These are phyloP conservation scores for Trichosporon ovoides DNA, from an alignment of 1,284 basidiomycete genomes.

Conservation along the genomic window DNA sequence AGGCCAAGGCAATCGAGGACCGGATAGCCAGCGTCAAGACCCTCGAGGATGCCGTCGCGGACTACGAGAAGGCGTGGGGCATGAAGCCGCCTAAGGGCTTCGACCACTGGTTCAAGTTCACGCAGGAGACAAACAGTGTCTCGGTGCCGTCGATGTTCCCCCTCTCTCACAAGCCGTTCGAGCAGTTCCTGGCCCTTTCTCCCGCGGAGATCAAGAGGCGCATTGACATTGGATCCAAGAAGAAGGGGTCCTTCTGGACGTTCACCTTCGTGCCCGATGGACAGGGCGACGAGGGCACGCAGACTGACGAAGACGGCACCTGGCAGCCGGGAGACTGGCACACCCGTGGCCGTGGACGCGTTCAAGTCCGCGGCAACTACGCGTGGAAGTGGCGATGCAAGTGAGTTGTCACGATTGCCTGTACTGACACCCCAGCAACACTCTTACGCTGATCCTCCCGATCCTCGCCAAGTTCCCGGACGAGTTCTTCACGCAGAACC, in stretches of 20 bases:
- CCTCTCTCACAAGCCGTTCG: constrained; percentile 32
- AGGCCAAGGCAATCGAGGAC: constrained; percentile 23
- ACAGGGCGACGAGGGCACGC: constrained; percentile 32
- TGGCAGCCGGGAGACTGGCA: constrained; percentile 22
- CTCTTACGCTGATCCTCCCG: constrained; percentile 32
- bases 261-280: constrained; percentile 40
- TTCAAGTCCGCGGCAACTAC: constrained; percentile 24
- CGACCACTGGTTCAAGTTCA: constrained; percentile 39
- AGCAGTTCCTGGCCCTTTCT: constrained; percentile 34
- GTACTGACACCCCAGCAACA: constrained; percentile 28
- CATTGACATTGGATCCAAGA: constrained; percentile 12
- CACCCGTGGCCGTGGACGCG: constrained; percentile 29
- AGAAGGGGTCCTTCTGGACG: constrained; percentile 22
- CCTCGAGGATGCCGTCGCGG: constrained; percentile 31
- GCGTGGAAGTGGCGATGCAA: constrained; percentile 38
- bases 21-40: constrained; percentile 23
- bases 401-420: constrained; percentile 29
- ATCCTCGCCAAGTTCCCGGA: constrained; percentile 32
- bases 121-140: constrained; percentile 20
- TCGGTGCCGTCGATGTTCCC: constrained; percentile 30
- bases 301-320: constrained; percentile 23
- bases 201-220: constrained; percentile 28
- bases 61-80: constrained; percentile 32
- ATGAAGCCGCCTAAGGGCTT: constrained; percentile 41
- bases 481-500: constrained; percentile 29